phyloP scores from a whole-genome alignment of 805 yeast species.

The Nakazawaea molendinolei region DNA sequence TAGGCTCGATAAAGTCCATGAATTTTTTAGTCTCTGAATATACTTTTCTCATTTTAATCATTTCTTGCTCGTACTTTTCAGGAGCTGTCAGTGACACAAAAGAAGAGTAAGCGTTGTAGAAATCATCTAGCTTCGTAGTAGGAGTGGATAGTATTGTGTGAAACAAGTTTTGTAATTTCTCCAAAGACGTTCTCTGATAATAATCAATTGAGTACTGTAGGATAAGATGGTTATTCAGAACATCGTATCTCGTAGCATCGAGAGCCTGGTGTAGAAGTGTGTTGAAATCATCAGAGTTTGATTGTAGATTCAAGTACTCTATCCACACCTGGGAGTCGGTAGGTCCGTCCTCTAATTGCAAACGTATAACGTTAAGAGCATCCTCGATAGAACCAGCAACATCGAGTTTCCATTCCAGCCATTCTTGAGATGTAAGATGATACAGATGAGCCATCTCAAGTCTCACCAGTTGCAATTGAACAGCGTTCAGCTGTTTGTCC shows the following conservation, averaged over 20 bases:
- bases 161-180: conserved; percentile 17
- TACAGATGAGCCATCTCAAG: conserved; percentile 1
- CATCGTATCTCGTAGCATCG: conserved; percentile 23
- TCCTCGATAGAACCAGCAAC: neutral
- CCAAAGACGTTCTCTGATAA: neutral
- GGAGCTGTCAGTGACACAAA: conserved; percentile 29
- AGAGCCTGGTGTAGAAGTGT: conserved; percentile 19
- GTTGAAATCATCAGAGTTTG: neutral
- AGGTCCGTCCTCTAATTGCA: conserved; percentile 1
- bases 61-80: conserved; percentile 25
- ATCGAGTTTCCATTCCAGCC: conserved; percentile 4
- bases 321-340: conserved; percentile 2
- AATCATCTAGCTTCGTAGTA: conserved; percentile 32
- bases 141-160: conserved; percentile 31
- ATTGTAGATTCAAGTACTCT: neutral
- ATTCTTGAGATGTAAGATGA: conserved; percentile 4
- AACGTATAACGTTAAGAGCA: neutral
- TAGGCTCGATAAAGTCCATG: conserved; percentile 24
- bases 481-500: conserved; percentile 1
- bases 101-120: conserved; percentile 32
- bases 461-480: conserved; percentile 3
- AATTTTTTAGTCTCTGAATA: conserved; percentile 26
- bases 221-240: conserved; percentile 16
- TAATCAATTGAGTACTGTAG: conserved; percentile 17
- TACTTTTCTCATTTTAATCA: conserved; percentile 30